Conservation (phyloP, 108 stramenopile genomes). For the Chaetoceros tenuissimus region DNA sequence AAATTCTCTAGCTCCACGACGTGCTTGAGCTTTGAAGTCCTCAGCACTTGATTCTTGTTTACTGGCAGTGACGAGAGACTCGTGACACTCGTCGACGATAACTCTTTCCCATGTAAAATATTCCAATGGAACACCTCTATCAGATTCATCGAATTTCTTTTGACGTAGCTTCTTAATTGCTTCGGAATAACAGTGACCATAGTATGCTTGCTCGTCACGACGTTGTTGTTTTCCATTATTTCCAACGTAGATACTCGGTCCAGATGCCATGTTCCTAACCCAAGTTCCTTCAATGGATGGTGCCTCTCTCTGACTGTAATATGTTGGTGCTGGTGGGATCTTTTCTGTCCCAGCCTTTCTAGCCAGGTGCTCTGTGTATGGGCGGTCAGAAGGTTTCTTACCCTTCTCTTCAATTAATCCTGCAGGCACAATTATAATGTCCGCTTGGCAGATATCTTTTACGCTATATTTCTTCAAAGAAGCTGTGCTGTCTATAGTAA, state of each 20-base stretch:
- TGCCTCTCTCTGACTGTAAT: constrained; percentile 32
- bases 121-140: constrained; percentile 64
- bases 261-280: constrained; percentile 44
- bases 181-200: constrained; percentile 41
- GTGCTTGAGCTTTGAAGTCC: constrained; percentile 28
- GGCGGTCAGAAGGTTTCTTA: constrained; percentile 11
- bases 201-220: constrained; percentile 46
- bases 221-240: constrained; percentile 41
- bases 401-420: constrained; percentile 28
- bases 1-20: constrained; percentile 51
- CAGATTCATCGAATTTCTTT: constrained; percentile 30
- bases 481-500: constrained; percentile 13
- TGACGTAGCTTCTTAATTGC: constrained; percentile 45
- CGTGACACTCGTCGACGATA: constrained; percentile 73
- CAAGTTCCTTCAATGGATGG: constrained; percentile 46
- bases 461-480: constrained; percentile 22
- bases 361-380: constrained; percentile 36
- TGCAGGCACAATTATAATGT: constrained; percentile 34
- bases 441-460: constrained; percentile 26
- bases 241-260: constrained; percentile 44
- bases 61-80: constrained; percentile 43
- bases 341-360: constrained; percentile 21
- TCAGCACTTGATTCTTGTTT: constrained; percentile 22
- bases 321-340: constrained; percentile 38
- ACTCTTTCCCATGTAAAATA: constrained; percentile 69